Percentiles rank a stretch among this genome's conserved stretches.
These are phyloP conservation scores for Xylariaceae sp. DNA, from an alignment of 2,329 filamentous ascomycete genomes.

Conservation along the genomic window DNA sequence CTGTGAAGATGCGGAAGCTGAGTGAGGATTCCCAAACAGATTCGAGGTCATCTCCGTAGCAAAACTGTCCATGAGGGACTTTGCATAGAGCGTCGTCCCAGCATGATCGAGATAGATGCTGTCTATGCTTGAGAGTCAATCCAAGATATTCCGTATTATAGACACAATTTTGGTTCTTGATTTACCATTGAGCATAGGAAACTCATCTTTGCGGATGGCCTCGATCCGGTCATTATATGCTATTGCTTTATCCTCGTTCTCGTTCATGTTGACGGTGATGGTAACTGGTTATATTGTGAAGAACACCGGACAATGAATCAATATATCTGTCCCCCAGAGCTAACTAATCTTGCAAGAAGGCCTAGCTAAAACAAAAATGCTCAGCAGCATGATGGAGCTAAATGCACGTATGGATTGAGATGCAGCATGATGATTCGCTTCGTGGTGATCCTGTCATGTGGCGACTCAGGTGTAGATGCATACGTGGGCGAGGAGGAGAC, in stretches of 20 bases:
- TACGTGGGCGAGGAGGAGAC: not conserved
- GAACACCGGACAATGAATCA: slow-evolving; percentile 15
- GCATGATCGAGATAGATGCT: slow-evolving; percentile 88
- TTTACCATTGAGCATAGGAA: slow-evolving; percentile 61
- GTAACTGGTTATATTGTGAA: slow-evolving; percentile 2
- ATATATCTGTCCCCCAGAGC: slow-evolving; percentile 6
- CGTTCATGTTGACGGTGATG: slow-evolving; percentile 29
- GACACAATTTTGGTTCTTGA: not conserved
- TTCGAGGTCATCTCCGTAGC: slow-evolving; percentile 70
- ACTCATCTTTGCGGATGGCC: slow-evolving; percentile 53
- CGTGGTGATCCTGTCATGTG: slow-evolving; percentile 6
- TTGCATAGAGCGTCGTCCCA: slow-evolving; percentile 79
- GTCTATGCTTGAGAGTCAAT: slow-evolving; percentile 41
- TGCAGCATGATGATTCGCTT: not conserved
- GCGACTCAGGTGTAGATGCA: slow-evolving; percentile 9
- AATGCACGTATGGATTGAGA: not conserved
- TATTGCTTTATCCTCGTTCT: slow-evolving; percentile 22
- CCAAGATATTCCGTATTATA: not conserved
- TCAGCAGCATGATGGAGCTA: slow-evolving; percentile 14
- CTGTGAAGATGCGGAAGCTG: slow-evolving; percentile 75
- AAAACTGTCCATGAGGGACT: slow-evolving; percentile 75
- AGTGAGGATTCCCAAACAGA: slow-evolving; percentile 89
- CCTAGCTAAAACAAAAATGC: slow-evolving; percentile 3
- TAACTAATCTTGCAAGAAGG: slow-evolving; percentile 1
- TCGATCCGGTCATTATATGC: slow-evolving; percentile 58